These are phyloP conservation scores for Penicillium sp. DNA, from an alignment of 2,329 filamentous ascomycete genomes.

Conservation along the genomic window DNA sequence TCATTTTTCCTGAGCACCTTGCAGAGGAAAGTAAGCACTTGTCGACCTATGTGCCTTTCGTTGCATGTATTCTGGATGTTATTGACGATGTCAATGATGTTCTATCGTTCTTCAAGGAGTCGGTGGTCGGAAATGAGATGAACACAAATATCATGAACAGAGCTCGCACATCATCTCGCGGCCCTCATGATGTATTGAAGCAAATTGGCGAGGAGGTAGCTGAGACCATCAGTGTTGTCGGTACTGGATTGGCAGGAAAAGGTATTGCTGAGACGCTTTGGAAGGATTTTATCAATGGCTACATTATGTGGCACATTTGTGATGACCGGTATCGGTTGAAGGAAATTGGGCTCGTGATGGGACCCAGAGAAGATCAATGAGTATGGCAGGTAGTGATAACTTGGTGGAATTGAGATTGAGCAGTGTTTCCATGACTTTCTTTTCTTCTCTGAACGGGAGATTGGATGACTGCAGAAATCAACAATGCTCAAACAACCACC, in stretches of 20 bases:
- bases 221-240: background rate
- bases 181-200: background rate
- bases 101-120: background rate
- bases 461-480: too few species aligned
- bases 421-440: too few species aligned
- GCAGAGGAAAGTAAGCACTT: background rate
- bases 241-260: background rate
- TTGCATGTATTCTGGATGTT: background rate
- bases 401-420: background rate
- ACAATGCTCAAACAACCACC: too few species aligned
- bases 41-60: background rate
- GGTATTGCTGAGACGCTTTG: background rate
- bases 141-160: background rate
- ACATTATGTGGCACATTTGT: background rate
- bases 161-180: background rate
- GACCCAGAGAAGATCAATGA: background rate
- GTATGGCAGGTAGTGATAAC: background rate
- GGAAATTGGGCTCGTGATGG: background rate
- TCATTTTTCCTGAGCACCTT: background rate
- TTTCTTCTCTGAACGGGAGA: too few species aligned
- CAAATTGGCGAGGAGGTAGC: background rate
- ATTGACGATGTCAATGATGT: background rate
- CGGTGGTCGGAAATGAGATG: background rate
- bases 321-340: background rate
- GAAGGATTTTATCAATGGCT: background rate